These are phyloP conservation scores for Kwoniella shivajii DNA, from an alignment of 1,284 basidiomycete genomes.

Conservation along the genomic window DNA sequence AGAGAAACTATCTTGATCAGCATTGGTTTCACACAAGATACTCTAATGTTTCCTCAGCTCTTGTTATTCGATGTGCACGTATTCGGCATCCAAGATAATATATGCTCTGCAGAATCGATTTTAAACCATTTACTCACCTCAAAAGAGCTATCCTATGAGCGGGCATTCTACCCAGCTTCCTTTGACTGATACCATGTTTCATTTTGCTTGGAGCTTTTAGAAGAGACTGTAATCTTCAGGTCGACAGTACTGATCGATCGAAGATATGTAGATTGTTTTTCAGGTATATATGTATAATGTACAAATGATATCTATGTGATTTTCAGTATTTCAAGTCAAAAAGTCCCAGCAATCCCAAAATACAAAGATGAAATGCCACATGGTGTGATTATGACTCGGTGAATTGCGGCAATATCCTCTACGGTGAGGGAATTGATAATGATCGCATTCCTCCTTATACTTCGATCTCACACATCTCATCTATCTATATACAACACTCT, in stretches of 20 bases:
- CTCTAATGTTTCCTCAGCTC: too few relatives aligned
- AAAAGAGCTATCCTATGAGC: slow-evolving; percentile 86
- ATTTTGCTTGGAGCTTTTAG: slow-evolving; percentile 57
- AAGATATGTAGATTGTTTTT: background rate
- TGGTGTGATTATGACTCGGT: slow-evolving; percentile 6
- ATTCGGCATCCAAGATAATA: too few relatives aligned
- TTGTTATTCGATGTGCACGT: too few relatives aligned
- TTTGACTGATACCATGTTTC: slow-evolving; percentile 89
- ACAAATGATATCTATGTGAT: background rate
- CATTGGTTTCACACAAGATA: slow-evolving; percentile 5
- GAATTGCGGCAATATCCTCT: background rate
- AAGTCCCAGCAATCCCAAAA: background rate
- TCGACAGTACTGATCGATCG: background rate
- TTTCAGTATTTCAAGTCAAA: background rate
- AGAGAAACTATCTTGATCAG: slow-evolving; percentile 12
- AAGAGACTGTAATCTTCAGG: too few relatives aligned
- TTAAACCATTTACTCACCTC: slow-evolving; percentile 59
- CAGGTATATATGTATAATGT: background rate
- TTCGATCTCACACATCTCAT: slow-evolving; percentile 1
- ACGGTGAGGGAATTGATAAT: background rate
- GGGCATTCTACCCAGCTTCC: slow-evolving; percentile 82
- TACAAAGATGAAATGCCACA: slow-evolving; percentile 17
- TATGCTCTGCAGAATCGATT: too few relatives aligned
- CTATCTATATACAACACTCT: background rate
- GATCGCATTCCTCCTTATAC: background rate